These are phyloP conservation scores for Acacia pycnantha DNA, from an alignment of 331 rosid species.

Conservation along the genomic window DNA sequence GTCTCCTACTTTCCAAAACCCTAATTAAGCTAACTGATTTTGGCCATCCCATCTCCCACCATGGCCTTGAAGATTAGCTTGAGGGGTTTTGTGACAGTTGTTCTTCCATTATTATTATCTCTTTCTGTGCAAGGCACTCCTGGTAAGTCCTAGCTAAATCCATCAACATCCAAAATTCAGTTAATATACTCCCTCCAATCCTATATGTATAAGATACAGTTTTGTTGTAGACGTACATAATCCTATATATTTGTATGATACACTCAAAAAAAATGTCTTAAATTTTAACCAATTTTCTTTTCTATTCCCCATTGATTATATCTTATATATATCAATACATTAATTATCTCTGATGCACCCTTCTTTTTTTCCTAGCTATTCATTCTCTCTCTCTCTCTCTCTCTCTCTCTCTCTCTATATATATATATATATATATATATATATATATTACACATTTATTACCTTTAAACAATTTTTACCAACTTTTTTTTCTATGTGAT, in stretches of 20 bases:
- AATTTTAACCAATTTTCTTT: no score
- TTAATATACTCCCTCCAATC: no score
- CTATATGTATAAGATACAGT: no score
- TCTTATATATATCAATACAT: no score
- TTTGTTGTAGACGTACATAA: not conserved
- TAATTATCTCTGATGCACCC: no score
- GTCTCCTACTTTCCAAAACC: not conserved
- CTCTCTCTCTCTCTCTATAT: not conserved
- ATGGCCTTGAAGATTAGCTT: slow-evolving; percentile 54
- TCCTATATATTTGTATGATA: no score
- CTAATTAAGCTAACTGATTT: slow-evolving; percentile 6
- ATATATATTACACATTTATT: not conserved
- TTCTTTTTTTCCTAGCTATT: no score
- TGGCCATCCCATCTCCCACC: not conserved
- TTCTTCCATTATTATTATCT: slow-evolving; percentile 32
- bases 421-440: no score
- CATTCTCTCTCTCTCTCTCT: not conserved
- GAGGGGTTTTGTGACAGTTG: slow-evolving; percentile 31
- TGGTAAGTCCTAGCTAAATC: slow-evolving; percentile 34
- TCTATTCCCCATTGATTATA: no score
- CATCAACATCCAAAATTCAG: not conserved
- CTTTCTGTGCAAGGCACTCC: slow-evolving; percentile 44
- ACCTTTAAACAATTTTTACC: not conserved
- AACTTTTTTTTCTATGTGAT: not conserved
- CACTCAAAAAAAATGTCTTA: no score